Evolutionary conservation across 257 asterid genomes (phyloP).

Genomic region (Nicotiana obtusifolia): DNA sequence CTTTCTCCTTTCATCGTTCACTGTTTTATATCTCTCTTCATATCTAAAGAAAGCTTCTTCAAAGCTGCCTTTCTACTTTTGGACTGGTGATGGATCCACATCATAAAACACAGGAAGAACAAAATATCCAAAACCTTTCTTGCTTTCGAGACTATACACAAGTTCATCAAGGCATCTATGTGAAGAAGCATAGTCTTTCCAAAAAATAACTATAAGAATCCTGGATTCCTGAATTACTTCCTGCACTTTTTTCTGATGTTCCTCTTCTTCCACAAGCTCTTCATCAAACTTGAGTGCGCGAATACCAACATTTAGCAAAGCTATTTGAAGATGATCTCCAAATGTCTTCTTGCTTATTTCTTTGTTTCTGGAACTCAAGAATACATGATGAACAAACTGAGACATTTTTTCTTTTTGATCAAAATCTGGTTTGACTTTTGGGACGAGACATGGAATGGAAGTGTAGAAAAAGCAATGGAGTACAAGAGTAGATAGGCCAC

Average conservation of each 20-base stretch:
- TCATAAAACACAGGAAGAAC: constrained; percentile 16
- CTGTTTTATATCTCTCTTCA: background rate
- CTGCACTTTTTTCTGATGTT: background rate
- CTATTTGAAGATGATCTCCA: constrained; percentile 5
- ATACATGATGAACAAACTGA: constrained; percentile 7
- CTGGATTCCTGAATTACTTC: constrained; percentile 1
- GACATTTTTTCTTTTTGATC: background rate
- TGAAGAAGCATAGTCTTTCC: constrained; percentile 12
- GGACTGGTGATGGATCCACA: constrained; percentile 14
- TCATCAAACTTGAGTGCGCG: constrained; percentile 1
- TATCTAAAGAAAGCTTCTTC: background rate
- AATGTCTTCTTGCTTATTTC: background rate
- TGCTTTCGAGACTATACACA: background rate
- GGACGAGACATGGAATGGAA: background rate
- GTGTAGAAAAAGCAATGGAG: background rate
- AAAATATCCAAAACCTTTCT: background rate
- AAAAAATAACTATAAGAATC: background rate
- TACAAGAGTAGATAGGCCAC: background rate
- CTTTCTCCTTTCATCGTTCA: background rate
- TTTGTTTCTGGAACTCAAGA: constrained; percentile 10
- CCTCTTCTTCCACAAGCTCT: background rate
- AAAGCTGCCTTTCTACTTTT: background rate
- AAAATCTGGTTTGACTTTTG: background rate
- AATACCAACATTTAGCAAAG: constrained; percentile 7
- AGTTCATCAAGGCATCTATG: constrained; percentile 10